Percentiles rank a stretch among this genome's conserved stretches.
These are phyloP conservation scores for Metschnikowia lunata DNA, from an alignment of 805 yeast species.

Conservation along the genomic window DNA sequence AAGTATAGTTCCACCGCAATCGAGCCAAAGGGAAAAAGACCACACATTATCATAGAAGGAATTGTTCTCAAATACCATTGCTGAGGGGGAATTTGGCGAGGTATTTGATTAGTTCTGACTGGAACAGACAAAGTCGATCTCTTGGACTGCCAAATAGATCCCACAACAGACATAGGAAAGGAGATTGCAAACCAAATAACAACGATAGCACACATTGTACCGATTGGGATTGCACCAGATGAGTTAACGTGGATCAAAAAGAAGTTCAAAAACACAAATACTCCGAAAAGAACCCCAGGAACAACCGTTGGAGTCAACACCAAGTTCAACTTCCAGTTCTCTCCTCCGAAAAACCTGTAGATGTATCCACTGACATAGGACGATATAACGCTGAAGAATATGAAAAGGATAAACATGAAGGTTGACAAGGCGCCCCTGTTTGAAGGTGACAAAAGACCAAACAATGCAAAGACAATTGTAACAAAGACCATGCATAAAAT, in stretches of 20 bases:
- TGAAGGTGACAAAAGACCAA: conserved; percentile 89
- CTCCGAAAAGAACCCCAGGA: conserved; percentile 69
- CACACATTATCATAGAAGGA: conserved; percentile 70
- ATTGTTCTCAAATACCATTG: conserved; percentile 73
- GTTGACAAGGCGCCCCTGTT: conserved; percentile 93
- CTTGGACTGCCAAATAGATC: conserved; percentile 77
- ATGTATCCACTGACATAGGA: conserved; percentile 83
- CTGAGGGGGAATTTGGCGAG: conserved; percentile 91
- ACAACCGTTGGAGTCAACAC: conserved; percentile 76
- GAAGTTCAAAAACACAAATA: conserved; percentile 71
- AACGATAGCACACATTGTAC: conserved; percentile 79
- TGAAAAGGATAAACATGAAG: conserved; percentile 79
- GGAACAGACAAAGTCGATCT: conserved; percentile 59
- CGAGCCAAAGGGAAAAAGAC: conserved; percentile 91
- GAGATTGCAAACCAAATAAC: conserved; percentile 82
- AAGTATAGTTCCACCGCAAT: conserved; percentile 94
- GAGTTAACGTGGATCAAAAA: conserved; percentile 73
- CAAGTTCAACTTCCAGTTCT: conserved; percentile 84
- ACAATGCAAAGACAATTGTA: conserved; percentile 75
- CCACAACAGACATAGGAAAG: conserved; percentile 76
- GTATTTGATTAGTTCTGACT: conserved; percentile 89
- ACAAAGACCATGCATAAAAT: conserved; percentile 68
- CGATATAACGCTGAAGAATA: conserved; percentile 75
- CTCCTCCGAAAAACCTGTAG: conserved; percentile 89
- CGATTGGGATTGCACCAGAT: conserved; percentile 92